phyloP scores from a whole-genome alignment of 176 grass and related monocot species.

The Typha latifolia region DNA sequence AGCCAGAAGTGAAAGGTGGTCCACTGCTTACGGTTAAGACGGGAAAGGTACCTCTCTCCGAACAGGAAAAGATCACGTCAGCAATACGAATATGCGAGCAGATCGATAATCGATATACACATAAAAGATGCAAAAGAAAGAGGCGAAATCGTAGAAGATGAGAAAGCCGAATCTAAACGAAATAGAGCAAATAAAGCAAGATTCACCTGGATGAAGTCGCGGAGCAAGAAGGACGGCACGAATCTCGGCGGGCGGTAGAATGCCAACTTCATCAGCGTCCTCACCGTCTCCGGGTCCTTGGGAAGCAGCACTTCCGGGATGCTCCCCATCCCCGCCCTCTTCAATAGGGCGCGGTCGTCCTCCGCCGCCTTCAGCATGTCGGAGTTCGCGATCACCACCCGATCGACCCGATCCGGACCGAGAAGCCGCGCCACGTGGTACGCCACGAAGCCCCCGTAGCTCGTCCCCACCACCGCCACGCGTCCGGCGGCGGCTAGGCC shows the following conservation, averaged over 20 bases:
- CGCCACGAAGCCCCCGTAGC: conserved; percentile 85
- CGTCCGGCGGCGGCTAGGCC: background rate
- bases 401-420: conserved; percentile 27
- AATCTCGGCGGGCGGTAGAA: conserved; percentile 33
- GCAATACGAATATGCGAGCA: no score
- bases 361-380: conserved; percentile 61
- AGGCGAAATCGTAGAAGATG: background rate
- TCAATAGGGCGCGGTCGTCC: conserved; percentile 47
- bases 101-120: no score
- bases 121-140: background rate
- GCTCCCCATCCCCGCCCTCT: conserved; percentile 14
- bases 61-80: no score
- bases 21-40: no score
- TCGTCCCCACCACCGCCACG: conserved; percentile 44
- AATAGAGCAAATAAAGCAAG: background rate
- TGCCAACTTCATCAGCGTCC: conserved; percentile 23
- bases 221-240: conserved; percentile 53
- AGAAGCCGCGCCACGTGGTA: conserved; percentile 62
- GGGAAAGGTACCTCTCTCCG: no score
- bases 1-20: no score
- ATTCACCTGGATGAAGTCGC: conserved; percentile 43
- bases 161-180: background rate
- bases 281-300: conserved; percentile 24
- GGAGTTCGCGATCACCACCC: conserved; percentile 78
- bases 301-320: conserved; percentile 53